phyloP scores from a whole-genome alignment of 2,329 filamentous ascomycete genomes.

The Xylaria sp. region DNA sequence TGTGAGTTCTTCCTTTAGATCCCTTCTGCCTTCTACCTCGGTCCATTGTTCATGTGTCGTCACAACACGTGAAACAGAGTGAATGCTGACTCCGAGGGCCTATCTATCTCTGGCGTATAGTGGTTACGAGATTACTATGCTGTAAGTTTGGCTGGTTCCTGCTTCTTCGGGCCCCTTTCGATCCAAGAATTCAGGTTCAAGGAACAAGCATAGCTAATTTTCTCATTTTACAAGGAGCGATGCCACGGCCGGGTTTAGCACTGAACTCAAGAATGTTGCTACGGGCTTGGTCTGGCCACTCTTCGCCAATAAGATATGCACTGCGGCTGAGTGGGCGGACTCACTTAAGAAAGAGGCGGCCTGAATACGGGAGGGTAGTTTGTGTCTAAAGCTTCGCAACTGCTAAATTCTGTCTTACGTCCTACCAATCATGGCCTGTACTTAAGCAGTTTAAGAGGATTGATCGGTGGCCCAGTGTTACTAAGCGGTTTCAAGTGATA shows the following conservation, averaged over 20 bases:
- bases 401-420: background rate
- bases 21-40: background rate
- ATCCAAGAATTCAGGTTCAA: background rate
- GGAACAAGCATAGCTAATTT: background rate
- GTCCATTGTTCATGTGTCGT: background rate
- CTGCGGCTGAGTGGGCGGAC: constrained; percentile 8
- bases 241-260: background rate
- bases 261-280: constrained; percentile 6
- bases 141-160: background rate
- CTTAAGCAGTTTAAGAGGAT: background rate
- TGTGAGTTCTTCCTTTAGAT: background rate
- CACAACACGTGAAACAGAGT: background rate
- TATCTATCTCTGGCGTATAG: background rate
- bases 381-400: background rate
- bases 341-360: constrained; percentile 5
- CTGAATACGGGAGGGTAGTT: background rate
- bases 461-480: background rate
- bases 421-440: background rate
- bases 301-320: constrained; percentile 1
- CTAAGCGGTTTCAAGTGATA: no score
- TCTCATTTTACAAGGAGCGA: background rate
- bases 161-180: background rate
- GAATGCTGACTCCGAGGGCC: background rate
- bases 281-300: background rate
- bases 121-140: constrained; percentile 7